Evolutionary conservation across 345 rosid species (phyloP), one percentile per base, ranked within the genome.

Genomic region (Moricandia moricandioides): DNA sequence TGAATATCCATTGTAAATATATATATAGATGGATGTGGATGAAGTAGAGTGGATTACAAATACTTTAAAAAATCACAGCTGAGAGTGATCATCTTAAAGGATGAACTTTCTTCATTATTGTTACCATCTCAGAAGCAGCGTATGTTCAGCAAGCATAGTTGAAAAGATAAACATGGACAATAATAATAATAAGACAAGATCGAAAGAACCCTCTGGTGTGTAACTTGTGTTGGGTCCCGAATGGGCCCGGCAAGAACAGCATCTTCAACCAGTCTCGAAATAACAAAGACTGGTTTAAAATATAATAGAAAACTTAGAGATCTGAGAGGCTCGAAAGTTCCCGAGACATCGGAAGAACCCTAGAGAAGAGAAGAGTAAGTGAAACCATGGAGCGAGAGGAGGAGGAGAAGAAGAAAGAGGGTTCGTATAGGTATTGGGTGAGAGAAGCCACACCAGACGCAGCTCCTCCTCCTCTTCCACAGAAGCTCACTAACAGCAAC

Each of bases 341-440:
- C 64, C 49, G 79, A 79, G 74, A 74, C 82, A 62, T 79, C 58
- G 67, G 74, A 73, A 63, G 70, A 78, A 72, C 78, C 82, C 78
- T 78, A 78, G 5, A 60, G 59, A 10, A 13, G 45, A 47, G 40
- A 54, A 51, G 16, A 52, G 7, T 4, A 9, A 58, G 16, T 12
- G 4, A 12, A 47, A 69, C 3, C 40, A 81, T 83, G 88, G 87
- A 82, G 79, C 58, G 74, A 35, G 88, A 65, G 81, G 81, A 74
- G 71, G 81, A 76, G 67, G 80, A 59, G 69, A 76, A 75, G 65
- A 55, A 79, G 80, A 45, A 77, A 69, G 89, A 68, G 18, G 77
- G 69, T 14, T 72, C 90, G 3, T 93, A 93, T 71, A 88, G 88
- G 64, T 91, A 93, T 54, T 93, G 98, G 97, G 97, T 93, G 33